Conservation (phyloP, 768 basidiomycete genomes). For the Leucosporidium scottii region DNA sequence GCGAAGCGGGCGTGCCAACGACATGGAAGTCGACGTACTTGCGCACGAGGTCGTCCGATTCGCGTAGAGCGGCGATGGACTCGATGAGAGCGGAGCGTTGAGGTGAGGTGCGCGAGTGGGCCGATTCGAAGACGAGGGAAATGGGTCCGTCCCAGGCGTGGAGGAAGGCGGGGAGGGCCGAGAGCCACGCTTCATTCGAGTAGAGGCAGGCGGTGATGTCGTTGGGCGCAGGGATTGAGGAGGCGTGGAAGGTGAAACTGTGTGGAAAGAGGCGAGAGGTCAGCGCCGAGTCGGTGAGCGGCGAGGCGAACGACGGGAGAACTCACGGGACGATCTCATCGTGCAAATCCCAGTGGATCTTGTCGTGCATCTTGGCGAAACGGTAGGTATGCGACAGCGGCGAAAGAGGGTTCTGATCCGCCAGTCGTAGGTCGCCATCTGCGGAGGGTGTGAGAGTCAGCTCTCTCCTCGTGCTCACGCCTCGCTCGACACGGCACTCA, state of each 20-base stretch:
- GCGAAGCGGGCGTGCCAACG: slow-evolving; percentile 27
- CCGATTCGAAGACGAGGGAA: slow-evolving; percentile 35
- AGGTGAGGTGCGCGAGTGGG: slow-evolving; percentile 24
- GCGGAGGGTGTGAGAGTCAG: neutral
- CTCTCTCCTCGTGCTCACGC: neutral
- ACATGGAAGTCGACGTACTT: slow-evolving; percentile 36
- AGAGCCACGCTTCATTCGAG: slow-evolving; percentile 38
- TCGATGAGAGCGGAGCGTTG: slow-evolving; percentile 17
- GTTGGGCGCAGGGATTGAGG: neutral
- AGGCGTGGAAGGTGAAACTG: slow-evolving; percentile 34
- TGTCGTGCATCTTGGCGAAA: slow-evolving; percentile 38
- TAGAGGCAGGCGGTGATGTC: slow-evolving; percentile 38
- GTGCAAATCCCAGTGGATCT: slow-evolving; percentile 30
- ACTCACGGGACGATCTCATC: slow-evolving; percentile 37
- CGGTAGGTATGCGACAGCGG: slow-evolving; percentile 36
- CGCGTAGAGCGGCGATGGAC: slow-evolving; percentile 23
- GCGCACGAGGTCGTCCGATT: slow-evolving; percentile 27
- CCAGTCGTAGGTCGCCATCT: neutral
- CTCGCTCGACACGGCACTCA: slow-evolving; percentile 3
- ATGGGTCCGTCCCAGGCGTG: slow-evolving; percentile 34
- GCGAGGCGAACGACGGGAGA: neutral
- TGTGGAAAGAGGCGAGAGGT: neutral
- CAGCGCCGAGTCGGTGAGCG: neutral
- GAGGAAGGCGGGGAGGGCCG: slow-evolving; percentile 33
- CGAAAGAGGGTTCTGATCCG: slow-evolving; percentile 32